Conservation (phyloP, 2,329 filamentous ascomycete species). For the Aspergillus neoniger region DNA sequence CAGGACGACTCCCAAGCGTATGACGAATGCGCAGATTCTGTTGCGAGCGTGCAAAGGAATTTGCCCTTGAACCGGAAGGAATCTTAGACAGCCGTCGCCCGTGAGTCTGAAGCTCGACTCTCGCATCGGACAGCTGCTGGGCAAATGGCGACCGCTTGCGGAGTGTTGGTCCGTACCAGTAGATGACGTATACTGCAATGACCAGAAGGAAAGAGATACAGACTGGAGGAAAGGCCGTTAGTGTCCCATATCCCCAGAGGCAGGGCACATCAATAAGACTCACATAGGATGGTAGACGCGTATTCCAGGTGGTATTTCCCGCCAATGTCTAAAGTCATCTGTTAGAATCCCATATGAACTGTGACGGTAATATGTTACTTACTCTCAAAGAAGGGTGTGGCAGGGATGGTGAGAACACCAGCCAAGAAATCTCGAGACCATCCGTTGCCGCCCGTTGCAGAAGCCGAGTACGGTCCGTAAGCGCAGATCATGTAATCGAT, state of each 20-base stretch:
- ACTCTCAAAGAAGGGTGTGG: constrained; percentile 53
- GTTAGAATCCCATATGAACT: background rate
- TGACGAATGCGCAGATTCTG: constrained; percentile 42
- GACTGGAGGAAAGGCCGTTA: constrained; percentile 31
- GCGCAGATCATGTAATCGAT: constrained; percentile 70
- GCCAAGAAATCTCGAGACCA: constrained; percentile 67
- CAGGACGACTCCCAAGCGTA: constrained; percentile 36
- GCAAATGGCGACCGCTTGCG: constrained; percentile 66
- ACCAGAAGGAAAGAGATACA: constrained; percentile 64
- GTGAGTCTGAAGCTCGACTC: constrained; percentile 33
- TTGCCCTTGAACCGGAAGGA: constrained; percentile 37
- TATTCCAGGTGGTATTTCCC: constrained; percentile 58
- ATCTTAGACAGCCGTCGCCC: constrained; percentile 38
- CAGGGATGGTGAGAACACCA: constrained; percentile 63
- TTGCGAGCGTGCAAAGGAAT: constrained; percentile 42
- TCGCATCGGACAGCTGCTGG: constrained; percentile 58
- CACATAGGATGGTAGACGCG: constrained; percentile 64
- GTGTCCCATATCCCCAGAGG: background rate
- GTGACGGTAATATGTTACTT: constrained; percentile 19
- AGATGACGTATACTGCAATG: constrained; percentile 65
- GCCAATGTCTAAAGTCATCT: constrained; percentile 50
- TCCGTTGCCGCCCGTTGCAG: constrained; percentile 67
- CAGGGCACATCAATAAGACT: constrained; percentile 16
- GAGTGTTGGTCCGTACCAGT: constrained; percentile 63
- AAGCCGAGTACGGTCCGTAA: constrained; percentile 67